These are phyloP conservation scores for Diversispora eburnea DNA, from an alignment of 192 early-diverging fungal species.

Conservation along the genomic window DNA sequence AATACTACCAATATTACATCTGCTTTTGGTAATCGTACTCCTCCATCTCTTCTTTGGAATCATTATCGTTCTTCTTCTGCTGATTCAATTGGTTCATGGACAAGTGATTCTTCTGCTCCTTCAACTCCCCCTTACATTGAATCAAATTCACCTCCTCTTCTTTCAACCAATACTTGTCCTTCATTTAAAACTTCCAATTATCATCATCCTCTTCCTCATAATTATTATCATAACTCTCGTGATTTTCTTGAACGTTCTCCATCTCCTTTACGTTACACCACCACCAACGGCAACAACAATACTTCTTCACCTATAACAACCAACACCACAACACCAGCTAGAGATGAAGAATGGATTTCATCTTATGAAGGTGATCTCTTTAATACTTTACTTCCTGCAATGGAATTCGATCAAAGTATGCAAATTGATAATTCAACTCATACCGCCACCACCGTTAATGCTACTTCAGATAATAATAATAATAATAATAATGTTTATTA, in stretches of 20 bases:
- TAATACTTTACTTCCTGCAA: not conserved
- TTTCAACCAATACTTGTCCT: not conserved
- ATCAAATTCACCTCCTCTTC: not conserved
- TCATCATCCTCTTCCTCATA: too few relatives aligned
- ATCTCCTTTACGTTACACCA: not conserved
- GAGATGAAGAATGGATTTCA: not conserved
- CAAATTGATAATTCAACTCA: not conserved
- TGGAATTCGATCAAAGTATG: not conserved
- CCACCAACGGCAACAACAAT: not conserved
- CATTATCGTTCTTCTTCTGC: constrained; percentile 21
- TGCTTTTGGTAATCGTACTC: not conserved
- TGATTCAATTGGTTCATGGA: constrained; percentile 4
- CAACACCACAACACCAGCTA: not conserved
- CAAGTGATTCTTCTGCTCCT: constrained; percentile 16
- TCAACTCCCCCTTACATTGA: not conserved
- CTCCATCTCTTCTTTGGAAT: not conserved
- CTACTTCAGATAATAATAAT: too few relatives aligned
- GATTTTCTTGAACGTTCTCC: not conserved
- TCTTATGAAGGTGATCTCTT: not conserved
- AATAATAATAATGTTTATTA: not conserved
- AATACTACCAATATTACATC: not conserved
- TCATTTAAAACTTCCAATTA: too few relatives aligned
- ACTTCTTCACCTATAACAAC: too few relatives aligned
- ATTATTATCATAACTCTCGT: not conserved
- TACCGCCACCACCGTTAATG: not conserved